Evolutionary conservation across 1,139 yeast species (phyloP).

Genomic region (Taphrina deformans): DNA sequence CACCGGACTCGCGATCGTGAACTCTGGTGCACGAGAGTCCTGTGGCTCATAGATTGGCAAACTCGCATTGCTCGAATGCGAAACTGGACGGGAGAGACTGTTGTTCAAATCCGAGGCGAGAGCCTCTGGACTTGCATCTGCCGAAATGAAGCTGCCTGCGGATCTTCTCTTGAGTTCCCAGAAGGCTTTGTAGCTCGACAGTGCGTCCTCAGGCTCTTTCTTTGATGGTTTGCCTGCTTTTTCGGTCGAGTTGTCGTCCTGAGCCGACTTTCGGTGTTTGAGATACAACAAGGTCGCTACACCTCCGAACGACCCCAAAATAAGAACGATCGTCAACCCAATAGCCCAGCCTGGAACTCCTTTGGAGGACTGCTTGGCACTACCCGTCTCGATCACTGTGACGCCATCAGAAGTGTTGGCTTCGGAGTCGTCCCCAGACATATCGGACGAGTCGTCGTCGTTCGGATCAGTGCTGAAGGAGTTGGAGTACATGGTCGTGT

Average conservation of each 20-base stretch:
- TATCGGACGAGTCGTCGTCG: background rate
- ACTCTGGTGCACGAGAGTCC: background rate
- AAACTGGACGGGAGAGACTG: background rate
- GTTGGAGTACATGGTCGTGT: constrained; percentile 2
- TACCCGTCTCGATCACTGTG: background rate
- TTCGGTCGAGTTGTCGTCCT: background rate
- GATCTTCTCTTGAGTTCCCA: constrained; percentile 27
- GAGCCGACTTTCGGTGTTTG: background rate
- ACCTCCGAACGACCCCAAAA: background rate
- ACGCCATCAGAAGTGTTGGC: background rate
- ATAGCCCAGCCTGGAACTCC: constrained; percentile 12
- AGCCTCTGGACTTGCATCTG: constrained; percentile 17
- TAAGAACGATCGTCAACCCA: background rate
- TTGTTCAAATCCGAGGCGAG: constrained; percentile 7
- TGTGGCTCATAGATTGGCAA: background rate
- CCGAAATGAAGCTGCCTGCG: constrained; percentile 23
- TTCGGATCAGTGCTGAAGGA: background rate
- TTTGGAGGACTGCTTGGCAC: background rate
- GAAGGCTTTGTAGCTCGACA: constrained; percentile 27
- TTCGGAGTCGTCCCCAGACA: background rate
- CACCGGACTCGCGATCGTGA: background rate
- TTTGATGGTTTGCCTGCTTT: background rate
- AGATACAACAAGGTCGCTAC: background rate
- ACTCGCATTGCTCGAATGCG: background rate
- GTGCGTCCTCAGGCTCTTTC: constrained; percentile 15